Percentiles rank a stretch among this genome's conserved stretches.
phyloP scores from a whole-genome alignment of 2,329 filamentous ascomycete species.

The Trichoderma semiorbis region DNA sequence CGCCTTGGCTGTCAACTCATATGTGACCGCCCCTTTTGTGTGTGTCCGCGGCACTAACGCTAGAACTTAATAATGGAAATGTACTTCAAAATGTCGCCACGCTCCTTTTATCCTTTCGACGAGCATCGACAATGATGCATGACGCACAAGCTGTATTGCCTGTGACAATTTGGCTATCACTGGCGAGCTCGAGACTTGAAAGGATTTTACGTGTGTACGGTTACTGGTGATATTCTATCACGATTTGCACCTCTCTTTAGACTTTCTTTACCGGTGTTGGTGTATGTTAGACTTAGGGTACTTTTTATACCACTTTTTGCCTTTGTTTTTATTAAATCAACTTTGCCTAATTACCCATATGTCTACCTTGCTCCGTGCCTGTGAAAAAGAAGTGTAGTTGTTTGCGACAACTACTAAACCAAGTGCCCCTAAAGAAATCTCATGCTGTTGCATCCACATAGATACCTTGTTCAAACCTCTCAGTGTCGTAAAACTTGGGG shows the following conservation, averaged over 20 bases:
- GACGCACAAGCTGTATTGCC: neutral
- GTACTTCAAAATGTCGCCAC: conserved; percentile 29
- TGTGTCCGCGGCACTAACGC: conserved; percentile 30
- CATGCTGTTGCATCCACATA: conserved; percentile 32
- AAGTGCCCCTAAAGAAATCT: neutral
- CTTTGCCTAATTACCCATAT: neutral
- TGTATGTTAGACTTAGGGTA: conserved; percentile 18
- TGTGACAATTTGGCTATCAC: neutral
- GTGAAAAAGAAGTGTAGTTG: neutral
- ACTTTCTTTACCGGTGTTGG: conserved; percentile 16
- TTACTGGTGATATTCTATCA: conserved; percentile 19
- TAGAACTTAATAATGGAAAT: conserved; percentile 46
- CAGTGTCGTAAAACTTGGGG: conserved; percentile 78
- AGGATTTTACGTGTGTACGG: conserved; percentile 15
- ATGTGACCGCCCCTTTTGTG: conserved; percentile 15
- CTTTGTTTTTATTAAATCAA: neutral
- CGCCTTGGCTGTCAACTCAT: conserved; percentile 18
- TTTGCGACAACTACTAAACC: neutral
- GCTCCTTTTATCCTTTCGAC: conserved; percentile 9
- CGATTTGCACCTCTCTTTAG: conserved; percentile 16
- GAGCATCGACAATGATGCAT: conserved; percentile 15
- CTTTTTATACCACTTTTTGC: conserved; percentile 15
- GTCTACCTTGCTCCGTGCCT: neutral
- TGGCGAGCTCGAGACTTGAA: neutral
- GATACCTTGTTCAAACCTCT: conserved; percentile 73